These are phyloP conservation scores for Aristolochia contorta DNA, from an alignment of 164 flowering plant species.

Conservation along the genomic window DNA sequence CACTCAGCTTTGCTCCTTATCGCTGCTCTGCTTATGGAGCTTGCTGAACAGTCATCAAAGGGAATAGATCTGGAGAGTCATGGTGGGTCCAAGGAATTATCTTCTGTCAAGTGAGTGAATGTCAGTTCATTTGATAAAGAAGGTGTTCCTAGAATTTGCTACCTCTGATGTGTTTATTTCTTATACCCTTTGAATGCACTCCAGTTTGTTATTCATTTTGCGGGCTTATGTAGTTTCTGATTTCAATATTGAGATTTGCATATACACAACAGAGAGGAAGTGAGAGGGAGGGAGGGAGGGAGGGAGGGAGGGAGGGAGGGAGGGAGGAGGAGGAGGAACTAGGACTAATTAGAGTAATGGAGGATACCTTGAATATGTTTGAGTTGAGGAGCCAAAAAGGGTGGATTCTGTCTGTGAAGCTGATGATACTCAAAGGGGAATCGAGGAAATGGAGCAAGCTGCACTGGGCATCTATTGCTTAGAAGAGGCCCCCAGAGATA, in stretches of 20 bases:
- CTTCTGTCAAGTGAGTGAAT: slow-evolving; percentile 42
- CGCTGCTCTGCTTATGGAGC: slow-evolving; percentile 85
- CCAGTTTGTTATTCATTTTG: background rate
- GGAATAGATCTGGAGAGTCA: slow-evolving; percentile 51
- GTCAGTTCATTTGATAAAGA: background rate
- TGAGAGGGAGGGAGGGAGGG: background rate
- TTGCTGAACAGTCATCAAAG: slow-evolving; percentile 82
- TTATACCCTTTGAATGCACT: background rate
- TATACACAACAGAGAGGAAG: background rate
- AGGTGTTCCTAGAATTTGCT: background rate
- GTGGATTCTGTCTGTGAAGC: too few relatives aligned
- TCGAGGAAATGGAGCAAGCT: too few relatives aligned
- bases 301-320: background rate
- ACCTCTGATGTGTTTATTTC: background rate
- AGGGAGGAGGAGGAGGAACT: background rate
- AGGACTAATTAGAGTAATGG: background rate
- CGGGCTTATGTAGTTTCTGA: background rate
- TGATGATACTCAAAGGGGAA: too few relatives aligned
- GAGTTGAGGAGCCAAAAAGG: too few relatives aligned
- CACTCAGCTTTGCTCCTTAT: slow-evolving; percentile 65
- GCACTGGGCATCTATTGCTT: too few relatives aligned
- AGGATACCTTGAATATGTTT: too few relatives aligned
- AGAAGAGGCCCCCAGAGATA: too few relatives aligned
- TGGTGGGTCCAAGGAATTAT: slow-evolving; percentile 44
- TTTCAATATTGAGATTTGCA: too few relatives aligned